Evolutionary conservation across 345 rosid species (phyloP).

Genomic region (Eucalyptus regnans): DNA sequence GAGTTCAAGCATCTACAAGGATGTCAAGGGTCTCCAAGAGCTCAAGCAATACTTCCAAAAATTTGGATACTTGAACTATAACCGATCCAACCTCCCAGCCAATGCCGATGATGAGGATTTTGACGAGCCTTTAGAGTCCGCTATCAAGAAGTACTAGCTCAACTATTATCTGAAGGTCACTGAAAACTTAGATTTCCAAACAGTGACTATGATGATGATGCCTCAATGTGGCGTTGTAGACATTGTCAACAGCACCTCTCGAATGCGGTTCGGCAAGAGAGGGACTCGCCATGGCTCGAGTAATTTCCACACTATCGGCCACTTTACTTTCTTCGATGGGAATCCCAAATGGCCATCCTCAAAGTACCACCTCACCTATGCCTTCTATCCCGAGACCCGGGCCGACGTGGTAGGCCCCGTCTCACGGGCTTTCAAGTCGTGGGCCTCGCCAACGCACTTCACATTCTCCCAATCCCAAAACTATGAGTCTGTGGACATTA

Average conservation of each 20-base stretch:
- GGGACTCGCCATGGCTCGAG: not conserved
- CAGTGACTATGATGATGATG: not conserved
- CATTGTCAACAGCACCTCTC: slow-evolving; percentile 4
- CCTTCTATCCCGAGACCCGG: not conserved
- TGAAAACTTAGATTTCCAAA: not conserved
- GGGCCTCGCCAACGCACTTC: slow-evolving; percentile 8
- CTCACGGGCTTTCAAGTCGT: not conserved
- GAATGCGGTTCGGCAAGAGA: not conserved
- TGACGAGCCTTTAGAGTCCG: slow-evolving; percentile 7
- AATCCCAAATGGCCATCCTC: slow-evolving; percentile 6
- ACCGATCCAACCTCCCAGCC: not conserved
- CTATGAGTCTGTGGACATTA: not conserved
- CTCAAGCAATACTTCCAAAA: slow-evolving; percentile 11
- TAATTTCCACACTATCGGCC: slow-evolving; percentile 1
- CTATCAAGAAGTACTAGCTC: slow-evolving; percentile 13
- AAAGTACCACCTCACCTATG: slow-evolving; percentile 3
- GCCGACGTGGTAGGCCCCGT: not conserved
- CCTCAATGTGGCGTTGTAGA: slow-evolving; percentile 24
- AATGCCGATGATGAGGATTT: not conserved
- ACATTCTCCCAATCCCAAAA: not conserved
- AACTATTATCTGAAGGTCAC: not conserved
- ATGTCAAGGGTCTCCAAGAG: slow-evolving; percentile 4
- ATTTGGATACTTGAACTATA: slow-evolving; percentile 2
- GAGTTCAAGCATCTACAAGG: slow-evolving; percentile 12
- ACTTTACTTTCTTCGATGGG: not conserved